Base-by-base conservation (phyloP, 495 filamentous ascomycete species). In the Polyplosphaeria fusca region DNA sequence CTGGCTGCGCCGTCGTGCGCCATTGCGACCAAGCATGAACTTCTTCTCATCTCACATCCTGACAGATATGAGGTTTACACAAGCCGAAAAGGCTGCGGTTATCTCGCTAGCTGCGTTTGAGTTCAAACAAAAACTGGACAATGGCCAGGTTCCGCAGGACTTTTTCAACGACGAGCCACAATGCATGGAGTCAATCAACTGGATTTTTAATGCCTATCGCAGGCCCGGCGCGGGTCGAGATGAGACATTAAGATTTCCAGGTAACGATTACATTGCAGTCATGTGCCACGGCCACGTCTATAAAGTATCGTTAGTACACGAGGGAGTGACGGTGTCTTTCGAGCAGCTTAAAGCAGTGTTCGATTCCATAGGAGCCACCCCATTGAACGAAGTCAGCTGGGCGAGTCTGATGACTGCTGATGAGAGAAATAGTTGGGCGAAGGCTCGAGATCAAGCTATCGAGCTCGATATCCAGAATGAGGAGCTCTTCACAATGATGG, bases 131-230 rank as follows among this genome's bases (percentile, higher is more conserved):
- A 42, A 42, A 19, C 20, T 42, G 20, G 39, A 42, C 5, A 7
- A 18, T 11, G 7, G 9, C 5, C 11, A 42, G 9, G 19, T 42
- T 42, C 39, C 9, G 18, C 39, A 12, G 19, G 39, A 42, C 39
- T 13, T 42, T 19, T 7, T 42, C 39, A 42, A 42, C 18, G 39
- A 42, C 18, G 39, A 42, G 39, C 39, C 39, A 19, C 39, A 42
- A 42, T 42, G 39, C 19, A 42, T 42, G 39, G 39, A 42, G 39
- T 42, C 39, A 19, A 7, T 42, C 11, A 42, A 42, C 5, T 42
- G 39, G 39, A 42, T 42, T 18, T 42, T 42, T 18, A 42, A 42
- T 42, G 18, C 18, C 11, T 42, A 20, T 18, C 39, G 39, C 5
- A 9, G 39, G 18, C 39, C 39, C 19, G 39, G 39, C 5, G 19